phyloP scores from a whole-genome alignment of 2,329 filamentous ascomycete species.

The Alternaria panax region DNA sequence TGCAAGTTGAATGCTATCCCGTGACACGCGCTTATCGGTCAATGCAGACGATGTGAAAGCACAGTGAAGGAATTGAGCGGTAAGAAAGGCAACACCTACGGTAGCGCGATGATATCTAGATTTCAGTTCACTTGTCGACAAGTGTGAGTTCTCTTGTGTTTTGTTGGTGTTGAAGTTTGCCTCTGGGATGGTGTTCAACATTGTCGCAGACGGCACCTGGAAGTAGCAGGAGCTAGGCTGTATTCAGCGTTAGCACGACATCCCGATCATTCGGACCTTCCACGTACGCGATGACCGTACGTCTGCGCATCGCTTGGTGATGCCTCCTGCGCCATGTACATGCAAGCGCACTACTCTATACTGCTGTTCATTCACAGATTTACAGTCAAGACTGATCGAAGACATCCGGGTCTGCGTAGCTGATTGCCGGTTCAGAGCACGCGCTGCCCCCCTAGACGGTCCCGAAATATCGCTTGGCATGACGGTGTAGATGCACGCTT shows the following conservation, averaged over 20 bases:
- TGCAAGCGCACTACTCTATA: slow-evolving; percentile 17
- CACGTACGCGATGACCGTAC: slow-evolving; percentile 14
- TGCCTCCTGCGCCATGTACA: slow-evolving; percentile 25
- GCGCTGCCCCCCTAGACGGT: neutral
- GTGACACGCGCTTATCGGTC: slow-evolving; percentile 13
- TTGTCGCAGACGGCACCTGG: slow-evolving; percentile 1
- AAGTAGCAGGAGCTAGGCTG: slow-evolving; percentile 8
- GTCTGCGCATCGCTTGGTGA: slow-evolving; percentile 7
- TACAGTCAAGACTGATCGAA: neutral
- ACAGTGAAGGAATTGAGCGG: neutral
- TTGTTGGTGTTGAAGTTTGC: neutral
- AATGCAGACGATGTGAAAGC: slow-evolving; percentile 6
- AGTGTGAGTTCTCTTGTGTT: neutral
- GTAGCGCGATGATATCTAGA: neutral
- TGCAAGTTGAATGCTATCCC: slow-evolving; percentile 21
- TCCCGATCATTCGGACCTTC: slow-evolving; percentile 13
- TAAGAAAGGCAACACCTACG: neutral
- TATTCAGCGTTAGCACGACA: slow-evolving; percentile 7
- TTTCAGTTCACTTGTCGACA: neutral
- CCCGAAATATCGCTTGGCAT: slow-evolving; percentile 28
- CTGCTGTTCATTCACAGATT: slow-evolving; percentile 4
- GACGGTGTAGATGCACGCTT: slow-evolving; percentile 84
- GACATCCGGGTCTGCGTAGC: neutral
- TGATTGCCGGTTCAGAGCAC: neutral
- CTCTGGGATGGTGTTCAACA: neutral